A percentile compares a stretch with the other conserved stretches of the same genome.
These are phyloP conservation scores for Globisporangium alternatum DNA, from an alignment of 352 stramenopile genomes.

Conservation along the genomic window DNA sequence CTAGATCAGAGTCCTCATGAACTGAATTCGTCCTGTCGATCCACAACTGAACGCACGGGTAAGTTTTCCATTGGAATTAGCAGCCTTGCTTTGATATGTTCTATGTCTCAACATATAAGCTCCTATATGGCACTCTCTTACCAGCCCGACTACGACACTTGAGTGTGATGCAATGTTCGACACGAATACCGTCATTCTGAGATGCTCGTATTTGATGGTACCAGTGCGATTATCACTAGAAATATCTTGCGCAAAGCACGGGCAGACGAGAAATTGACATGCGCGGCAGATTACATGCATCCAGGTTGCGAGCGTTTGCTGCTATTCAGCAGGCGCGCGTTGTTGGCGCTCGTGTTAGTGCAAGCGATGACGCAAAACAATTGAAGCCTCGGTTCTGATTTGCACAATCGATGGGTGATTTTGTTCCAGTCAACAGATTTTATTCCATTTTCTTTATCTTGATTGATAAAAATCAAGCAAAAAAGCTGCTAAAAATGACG, in stretches of 20 bases:
- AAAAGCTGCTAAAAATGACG: neutral
- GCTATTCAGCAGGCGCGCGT: neutral
- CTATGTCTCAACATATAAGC: too few species aligned
- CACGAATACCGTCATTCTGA: neutral
- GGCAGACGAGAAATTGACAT: neutral
- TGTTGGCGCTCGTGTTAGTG: neutral
- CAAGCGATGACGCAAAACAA: conserved; percentile 4
- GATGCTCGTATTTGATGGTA: neutral
- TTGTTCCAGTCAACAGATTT: neutral
- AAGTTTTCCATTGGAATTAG: too few species aligned
- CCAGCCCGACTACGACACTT: too few species aligned
- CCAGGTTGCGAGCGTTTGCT: neutral
- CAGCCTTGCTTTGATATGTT: too few species aligned
- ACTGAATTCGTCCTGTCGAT: too few species aligned
- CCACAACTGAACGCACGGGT: too few species aligned
- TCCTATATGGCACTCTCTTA: too few species aligned
- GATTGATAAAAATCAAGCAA: too few species aligned
- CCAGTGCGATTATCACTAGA: neutral
- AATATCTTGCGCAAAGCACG: neutral
- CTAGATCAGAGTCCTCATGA: too few species aligned
- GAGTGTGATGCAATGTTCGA: neutral
- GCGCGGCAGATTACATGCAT: neutral
- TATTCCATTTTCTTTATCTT: neutral
- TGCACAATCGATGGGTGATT: neutral
- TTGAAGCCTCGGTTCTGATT: conserved; percentile 2